Conservation (phyloP, 352 stramenopile species). For the Phytophthora europaea region DNA sequence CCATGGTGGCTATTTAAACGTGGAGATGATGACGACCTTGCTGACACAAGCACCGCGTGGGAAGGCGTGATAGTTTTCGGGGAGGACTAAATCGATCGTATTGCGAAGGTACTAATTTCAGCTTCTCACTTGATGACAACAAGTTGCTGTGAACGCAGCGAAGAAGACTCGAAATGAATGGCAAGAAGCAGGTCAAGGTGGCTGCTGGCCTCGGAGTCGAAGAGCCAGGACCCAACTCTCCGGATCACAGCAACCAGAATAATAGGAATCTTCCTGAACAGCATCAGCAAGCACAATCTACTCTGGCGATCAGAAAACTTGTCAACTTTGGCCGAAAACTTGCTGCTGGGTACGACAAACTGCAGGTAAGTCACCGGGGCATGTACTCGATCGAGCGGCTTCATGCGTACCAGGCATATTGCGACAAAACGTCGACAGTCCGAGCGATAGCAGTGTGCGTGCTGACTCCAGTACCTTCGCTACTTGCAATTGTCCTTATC, state of each 20-base stretch:
- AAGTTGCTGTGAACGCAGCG: neutral
- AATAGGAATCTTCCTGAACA: neutral
- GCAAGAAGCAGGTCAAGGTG: neutral
- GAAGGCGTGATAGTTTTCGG: neutral
- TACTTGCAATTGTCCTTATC: conserved; percentile 20
- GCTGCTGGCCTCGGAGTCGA: neutral
- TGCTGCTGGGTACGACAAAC: conserved; percentile 1
- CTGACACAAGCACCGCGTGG: no score
- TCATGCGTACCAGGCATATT: conserved; percentile 43
- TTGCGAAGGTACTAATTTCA: neutral
- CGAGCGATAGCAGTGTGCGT: conserved; percentile 17
- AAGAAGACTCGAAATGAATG: neutral
- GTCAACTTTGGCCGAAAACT: conserved; percentile 5
- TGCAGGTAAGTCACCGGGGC: conserved; percentile 36
- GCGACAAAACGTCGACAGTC: conserved; percentile 10
- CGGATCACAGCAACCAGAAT: neutral
- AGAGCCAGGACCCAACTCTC: neutral
- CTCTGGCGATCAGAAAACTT: neutral
- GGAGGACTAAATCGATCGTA: neutral
- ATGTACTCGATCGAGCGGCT: conserved; percentile 54
- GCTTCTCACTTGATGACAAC: neutral
- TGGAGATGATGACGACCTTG: no score
- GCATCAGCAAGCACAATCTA: neutral
- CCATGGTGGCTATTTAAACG: no score
- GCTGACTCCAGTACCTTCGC: conserved; percentile 22